Conservation (phyloP, 2,329 filamentous ascomycete genomes). For the Apiospora sp. region DNA sequence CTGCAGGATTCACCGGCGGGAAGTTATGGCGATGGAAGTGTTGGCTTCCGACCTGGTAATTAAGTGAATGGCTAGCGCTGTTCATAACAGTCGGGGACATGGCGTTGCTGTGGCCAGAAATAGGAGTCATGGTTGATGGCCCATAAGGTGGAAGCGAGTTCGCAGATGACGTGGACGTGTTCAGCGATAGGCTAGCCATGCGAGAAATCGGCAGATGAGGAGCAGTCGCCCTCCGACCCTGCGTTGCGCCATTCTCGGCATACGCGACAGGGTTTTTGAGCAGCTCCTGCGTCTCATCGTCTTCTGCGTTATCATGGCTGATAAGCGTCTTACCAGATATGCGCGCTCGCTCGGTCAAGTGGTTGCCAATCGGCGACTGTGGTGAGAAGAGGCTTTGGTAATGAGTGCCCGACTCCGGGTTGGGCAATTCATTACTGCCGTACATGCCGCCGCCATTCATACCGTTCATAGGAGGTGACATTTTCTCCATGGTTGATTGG, state of each 20-base stretch:
- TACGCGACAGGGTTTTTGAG: constrained; percentile 76
- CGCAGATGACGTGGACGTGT: constrained; percentile 69
- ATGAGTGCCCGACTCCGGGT: constrained; percentile 59
- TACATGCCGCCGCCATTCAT: constrained; percentile 35
- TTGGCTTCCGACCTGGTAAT: constrained; percentile 63
- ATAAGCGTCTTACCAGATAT: constrained; percentile 76
- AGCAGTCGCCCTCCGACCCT: constrained; percentile 73
- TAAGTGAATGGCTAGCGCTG: constrained; percentile 51
- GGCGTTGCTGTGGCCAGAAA: constrained; percentile 52
- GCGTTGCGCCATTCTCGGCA: constrained; percentile 71
- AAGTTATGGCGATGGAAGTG: constrained; percentile 73
- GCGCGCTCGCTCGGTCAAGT: constrained; percentile 67
- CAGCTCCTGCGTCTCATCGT: constrained; percentile 77
- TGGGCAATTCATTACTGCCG: constrained; percentile 65
- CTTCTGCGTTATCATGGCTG: constrained; percentile 70
- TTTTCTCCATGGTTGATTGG: constrained; percentile 68
- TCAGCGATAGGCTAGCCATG: constrained; percentile 75
- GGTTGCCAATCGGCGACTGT: constrained; percentile 76
- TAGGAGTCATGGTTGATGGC: constrained; percentile 45
- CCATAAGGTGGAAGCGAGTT: constrained; percentile 60
- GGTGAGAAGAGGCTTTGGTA: constrained; percentile 75
- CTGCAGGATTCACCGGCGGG: constrained; percentile 89
- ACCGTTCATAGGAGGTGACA: constrained; percentile 66
- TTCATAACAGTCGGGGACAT: constrained; percentile 66
- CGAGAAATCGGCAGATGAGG: constrained; percentile 74